Base-by-base conservation (phyloP, 441 rosid species). In the Pelargonium fulgidum region DNA sequence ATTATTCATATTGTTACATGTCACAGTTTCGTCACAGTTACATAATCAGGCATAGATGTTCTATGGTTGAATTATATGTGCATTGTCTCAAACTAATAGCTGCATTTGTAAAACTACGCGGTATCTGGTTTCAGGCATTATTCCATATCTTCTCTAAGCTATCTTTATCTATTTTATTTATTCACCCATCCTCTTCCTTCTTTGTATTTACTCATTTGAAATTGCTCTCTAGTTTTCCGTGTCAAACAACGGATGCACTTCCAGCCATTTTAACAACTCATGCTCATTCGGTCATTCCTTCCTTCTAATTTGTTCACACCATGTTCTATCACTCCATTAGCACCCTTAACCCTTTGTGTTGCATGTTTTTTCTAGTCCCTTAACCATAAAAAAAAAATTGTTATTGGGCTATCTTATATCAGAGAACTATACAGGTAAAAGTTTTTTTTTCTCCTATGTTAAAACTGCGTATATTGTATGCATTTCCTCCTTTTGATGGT, bases 341-440 rank as follows among this genome's bases (percentile, higher is more conserved):
- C 62, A 56, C 8, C 62, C 3, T 56, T 17, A 56, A 56, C 17
- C 62, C 62, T 56, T 56, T 56, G 62, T 6, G 62, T 17, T 56
- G 62, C 8, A 9, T 9, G 7, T 56, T 56, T 50, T 56, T 9
- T 56, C 1, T 9, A 17, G 9, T 17, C 24, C 62, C 62, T 63
- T 50, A 6, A 24, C 14, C 19, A 0, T 20, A 29, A 69, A 20
- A 65, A 20, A 65, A 47, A 3, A 7, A n/a, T 52, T n/a, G 16
- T 13, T 24, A 12, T 42, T 22, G 33, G 17, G 11, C 26, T 56
- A 20, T 17, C 62, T 9, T 56, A 17, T 16, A 56, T 56, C 26
- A 56, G 11, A 56, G 16, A 16, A 17, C 62, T 41, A 16, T 10
- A 16, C 3, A 56, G 62, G 22, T 56, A 56, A 56, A 56, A 56